Evolutionary conservation across 441 rosid species (phyloP), one percentile per base, ranked within the genome.

Genomic region (Iberis amara): DNA sequence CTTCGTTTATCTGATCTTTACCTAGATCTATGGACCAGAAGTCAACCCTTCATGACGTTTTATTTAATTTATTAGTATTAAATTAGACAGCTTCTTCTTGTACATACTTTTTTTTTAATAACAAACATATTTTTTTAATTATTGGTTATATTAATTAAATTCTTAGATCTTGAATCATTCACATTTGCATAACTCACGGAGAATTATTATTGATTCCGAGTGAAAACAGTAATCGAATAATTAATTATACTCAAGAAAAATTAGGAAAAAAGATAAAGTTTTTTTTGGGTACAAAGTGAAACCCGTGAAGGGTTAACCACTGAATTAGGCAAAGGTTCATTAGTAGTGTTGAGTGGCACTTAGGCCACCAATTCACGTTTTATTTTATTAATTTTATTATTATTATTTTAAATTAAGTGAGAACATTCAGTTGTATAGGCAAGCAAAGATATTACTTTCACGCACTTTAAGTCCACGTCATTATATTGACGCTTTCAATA

Each of bases 271-370:
- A 18, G 21, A 18, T 1, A 18, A 18, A 18, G n/a, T n/a, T n/a
- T n/a, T n/a, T n/a, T n/a, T n/a, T n/a, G 8, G 39, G 40, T 41
- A 18, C 21, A 48, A 61, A 67, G 63, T 68, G 63, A 61, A 59
- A 48, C 71, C 62, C 66, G 71, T 67, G 72, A 68, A 56, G 55
- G n/a, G 67, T 67, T 61, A 67, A 61, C 63, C 61, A 59, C 57
- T 55, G 70, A 59, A 66, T 66, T 66, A 66, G 71, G 71, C 71
- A 66, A 66, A 66, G 54, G 56, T 66, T 66, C 61, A 59, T 66
- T 59, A 66, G 61, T 47, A 60, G 66, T 66, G 70, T 66, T 66
- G 70, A 59, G 70, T 66, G 70, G 56, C 65, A 66, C 70, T 59
- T 59, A 66, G 65, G 65, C 70, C 61, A 66, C 65, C 71, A 37